Percentiles rank a stretch among this genome's conserved stretches.
Conservation (phyloP, 805 yeast genomes). For the Saccharomycopsis schoenii region DNA sequence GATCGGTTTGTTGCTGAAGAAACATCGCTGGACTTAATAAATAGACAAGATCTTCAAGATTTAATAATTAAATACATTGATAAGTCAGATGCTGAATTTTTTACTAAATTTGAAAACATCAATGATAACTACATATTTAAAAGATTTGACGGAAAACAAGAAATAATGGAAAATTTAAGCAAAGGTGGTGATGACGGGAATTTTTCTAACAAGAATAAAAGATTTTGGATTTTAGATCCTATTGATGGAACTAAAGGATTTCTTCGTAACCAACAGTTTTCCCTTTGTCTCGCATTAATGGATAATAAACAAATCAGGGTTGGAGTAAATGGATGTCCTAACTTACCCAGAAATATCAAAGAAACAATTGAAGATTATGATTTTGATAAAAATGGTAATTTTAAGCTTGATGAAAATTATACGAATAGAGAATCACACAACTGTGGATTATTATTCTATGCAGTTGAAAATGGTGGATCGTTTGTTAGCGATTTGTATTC, state of each 20-base stretch:
- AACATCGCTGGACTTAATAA: slow-evolving; percentile 59
- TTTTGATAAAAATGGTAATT: slow-evolving; percentile 3
- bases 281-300: slow-evolving; percentile 86
- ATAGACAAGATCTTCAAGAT: slow-evolving; percentile 36
- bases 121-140: slow-evolving; percentile 18
- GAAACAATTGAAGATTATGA: slow-evolving; percentile 24
- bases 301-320: slow-evolving; percentile 77
- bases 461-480: slow-evolving; percentile 60
- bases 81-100: slow-evolving; percentile 37
- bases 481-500: slow-evolving; percentile 31
- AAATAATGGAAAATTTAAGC: background rate
- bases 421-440: background rate
- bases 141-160: slow-evolving; percentile 16
- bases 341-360: slow-evolving; percentile 48
- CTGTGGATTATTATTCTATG: slow-evolving; percentile 50
- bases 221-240: slow-evolving; percentile 97
- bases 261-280: slow-evolving; percentile 91
- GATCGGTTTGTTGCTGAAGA: slow-evolving; percentile 95
- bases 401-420: slow-evolving; percentile 3
- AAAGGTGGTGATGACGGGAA: slow-evolving; percentile 6
- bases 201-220: slow-evolving; percentile 68
- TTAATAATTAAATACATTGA: slow-evolving; percentile 52
- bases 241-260: slow-evolving; percentile 98
- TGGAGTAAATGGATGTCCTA: slow-evolving; percentile 97
- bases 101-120: background rate